Base-by-base conservation (phyloP, 192 early-diverging fungal species). In the Coemansia sp. region DNA sequence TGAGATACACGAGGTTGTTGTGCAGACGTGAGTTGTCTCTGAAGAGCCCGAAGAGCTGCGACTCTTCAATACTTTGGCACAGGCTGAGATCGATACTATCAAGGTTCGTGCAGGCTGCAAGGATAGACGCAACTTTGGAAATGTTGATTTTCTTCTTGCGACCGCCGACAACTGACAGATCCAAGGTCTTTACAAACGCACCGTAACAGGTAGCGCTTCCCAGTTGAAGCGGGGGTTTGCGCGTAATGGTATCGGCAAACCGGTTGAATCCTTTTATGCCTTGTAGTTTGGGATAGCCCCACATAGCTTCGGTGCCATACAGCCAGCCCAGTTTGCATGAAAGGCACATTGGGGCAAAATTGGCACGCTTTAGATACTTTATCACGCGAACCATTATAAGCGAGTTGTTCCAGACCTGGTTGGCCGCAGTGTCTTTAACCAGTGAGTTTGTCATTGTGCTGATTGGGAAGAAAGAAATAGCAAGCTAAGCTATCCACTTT, bases 131-230 rank as follows among this genome's bases (percentile, higher is more conserved):
- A 10, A 75, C 14, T 9, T 58, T 19, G 42, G 40, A n/a, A 23
- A 59, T 49, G 42, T 56, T 43, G 5, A 69, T 34, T 19, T 29
- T 59, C 15, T 75, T 66, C 67, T 65, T 65, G 22, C 67, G 40
- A 4, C 59, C 52, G 13, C 17, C 43, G 7, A 74, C 23, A 62
- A 61, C 61, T 10, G 62, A 61, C 2, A 75, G 42, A 38, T 75
- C 58, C 6, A 69, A 25, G 7, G 11, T 36, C 10, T 50, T 42
- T n/a, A 65, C 43, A 19, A 75, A 40, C 14, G 19, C 59, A 22
- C 73, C 66, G 19, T 75, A 75, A 9, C 14, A 10, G 17, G 14
- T 22, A 11, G 54, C 19, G 23, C 45, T 14, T 15, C 49, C 57
- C 9, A 74, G 11, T n/a, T 13, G 14, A 25, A 68, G 35, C 38